phyloP scores from a whole-genome alignment of 306 rosid genomes.

The Casuarina equisetifolia region DNA sequence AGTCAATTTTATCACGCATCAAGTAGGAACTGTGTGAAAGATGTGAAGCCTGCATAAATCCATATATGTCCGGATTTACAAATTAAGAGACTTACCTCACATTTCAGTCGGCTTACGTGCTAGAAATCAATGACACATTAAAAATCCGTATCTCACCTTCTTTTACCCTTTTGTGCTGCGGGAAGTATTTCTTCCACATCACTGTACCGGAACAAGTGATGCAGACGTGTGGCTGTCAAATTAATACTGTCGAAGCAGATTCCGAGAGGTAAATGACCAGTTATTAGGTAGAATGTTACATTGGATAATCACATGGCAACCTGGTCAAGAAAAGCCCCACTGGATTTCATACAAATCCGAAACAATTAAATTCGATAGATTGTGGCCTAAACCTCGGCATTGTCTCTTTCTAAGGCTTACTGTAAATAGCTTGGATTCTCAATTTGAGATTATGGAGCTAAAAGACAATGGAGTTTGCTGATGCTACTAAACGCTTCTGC shows the following conservation, averaged over 20 bases:
- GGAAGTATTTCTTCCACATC: not conserved
- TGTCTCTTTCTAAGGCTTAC: not conserved
- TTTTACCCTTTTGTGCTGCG: not conserved
- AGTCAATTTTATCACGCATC: no score
- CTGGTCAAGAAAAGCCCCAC: not conserved
- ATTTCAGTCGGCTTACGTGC: no score
- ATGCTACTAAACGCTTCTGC: not conserved
- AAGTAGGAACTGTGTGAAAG: no score
- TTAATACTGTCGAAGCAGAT: not conserved
- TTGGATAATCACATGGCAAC: slow-evolving; percentile 25
- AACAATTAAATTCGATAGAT: slow-evolving; percentile 9
- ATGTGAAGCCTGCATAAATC: no score
- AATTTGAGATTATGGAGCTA: not conserved
- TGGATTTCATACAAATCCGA: slow-evolving; percentile 7
- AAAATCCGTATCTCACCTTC: not conserved
- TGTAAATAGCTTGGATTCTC: no score
- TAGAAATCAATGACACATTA: no score
- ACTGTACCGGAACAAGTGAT: not conserved
- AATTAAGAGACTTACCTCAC: no score
- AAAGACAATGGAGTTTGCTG: not conserved
- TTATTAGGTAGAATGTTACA: slow-evolving; percentile 32
- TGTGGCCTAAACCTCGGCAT: slow-evolving; percentile 24
- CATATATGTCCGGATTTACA: no score
- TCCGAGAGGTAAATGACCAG: not conserved
- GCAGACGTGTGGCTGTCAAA: not conserved